A percentile compares a stretch with the other conserved stretches of the same genome.
Conservation (phyloP, 768 basidiomycete genomes). For the Panaeolus papilionaceus region DNA sequence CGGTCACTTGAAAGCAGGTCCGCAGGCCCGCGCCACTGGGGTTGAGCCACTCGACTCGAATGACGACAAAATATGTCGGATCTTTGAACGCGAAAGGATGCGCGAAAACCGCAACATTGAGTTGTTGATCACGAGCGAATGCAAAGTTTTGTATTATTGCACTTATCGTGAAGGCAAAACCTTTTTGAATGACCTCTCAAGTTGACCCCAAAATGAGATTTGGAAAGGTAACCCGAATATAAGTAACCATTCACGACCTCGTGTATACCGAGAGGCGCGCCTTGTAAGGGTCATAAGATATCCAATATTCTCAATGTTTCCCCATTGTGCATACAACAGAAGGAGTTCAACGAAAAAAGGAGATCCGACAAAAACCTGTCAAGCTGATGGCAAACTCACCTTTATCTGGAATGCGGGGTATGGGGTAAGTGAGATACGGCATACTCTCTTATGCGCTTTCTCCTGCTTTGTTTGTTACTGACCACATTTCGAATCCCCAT, state of each 20-base stretch:
- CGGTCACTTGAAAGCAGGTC: background rate
- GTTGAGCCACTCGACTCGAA: background rate
- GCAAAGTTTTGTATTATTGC: too few relatives aligned
- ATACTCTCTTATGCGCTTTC: background rate
- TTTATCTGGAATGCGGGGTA: background rate
- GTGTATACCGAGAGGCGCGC: background rate
- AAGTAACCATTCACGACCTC: background rate
- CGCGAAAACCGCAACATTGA: too few relatives aligned
- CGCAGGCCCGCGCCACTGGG: background rate
- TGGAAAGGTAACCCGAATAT: too few relatives aligned
- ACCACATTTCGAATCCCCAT: background rate
- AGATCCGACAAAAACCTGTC: background rate
- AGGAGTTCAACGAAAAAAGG: background rate
- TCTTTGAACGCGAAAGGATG: too few relatives aligned
- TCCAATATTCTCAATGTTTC: background rate
- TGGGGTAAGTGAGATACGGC: background rate
- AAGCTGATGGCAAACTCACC: background rate
- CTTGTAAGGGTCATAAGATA: background rate
- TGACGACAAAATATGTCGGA: too few relatives aligned
- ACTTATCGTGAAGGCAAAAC: too few relatives aligned
- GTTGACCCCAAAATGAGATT: too few relatives aligned
- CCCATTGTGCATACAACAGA: background rate
- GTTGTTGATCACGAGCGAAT: too few relatives aligned
- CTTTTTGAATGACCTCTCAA: too few relatives aligned
- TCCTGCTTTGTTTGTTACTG: background rate